Conservation (phyloP, 2,329 filamentous ascomycete species). For the Xylariaceae sp. region DNA sequence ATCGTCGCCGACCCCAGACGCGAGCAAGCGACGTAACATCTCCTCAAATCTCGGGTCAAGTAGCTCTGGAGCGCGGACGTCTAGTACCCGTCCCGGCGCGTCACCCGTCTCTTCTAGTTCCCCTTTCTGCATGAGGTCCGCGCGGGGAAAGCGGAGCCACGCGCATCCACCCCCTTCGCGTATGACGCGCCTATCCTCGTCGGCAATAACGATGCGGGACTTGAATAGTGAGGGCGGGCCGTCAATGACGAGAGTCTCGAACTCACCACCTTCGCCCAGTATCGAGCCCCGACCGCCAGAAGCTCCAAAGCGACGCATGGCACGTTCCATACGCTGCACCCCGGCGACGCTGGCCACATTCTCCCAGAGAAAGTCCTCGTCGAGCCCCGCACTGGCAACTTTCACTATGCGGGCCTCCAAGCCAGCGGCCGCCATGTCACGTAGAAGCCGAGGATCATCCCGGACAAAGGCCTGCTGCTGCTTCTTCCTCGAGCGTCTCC, state of each 20-base stretch:
- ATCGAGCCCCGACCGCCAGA: conserved; percentile 62
- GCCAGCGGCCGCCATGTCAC: conserved; percentile 72
- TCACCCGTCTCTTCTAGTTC: conserved; percentile 11
- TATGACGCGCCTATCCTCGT: conserved; percentile 48
- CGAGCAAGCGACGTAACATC: conserved; percentile 35
- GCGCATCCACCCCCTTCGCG: conserved; percentile 70
- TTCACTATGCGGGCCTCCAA: conserved; percentile 92
- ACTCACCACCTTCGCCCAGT: conserved; percentile 90
- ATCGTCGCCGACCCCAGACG: conserved; percentile 1
- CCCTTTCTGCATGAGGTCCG: conserved; percentile 46
- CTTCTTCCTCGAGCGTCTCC: background rate
- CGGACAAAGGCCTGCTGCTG: background rate
- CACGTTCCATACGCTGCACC: conserved; percentile 43
- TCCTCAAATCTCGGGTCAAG: conserved; percentile 58
- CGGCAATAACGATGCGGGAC: conserved; percentile 58
- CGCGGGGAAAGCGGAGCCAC: conserved; percentile 60
- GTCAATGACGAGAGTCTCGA: conserved; percentile 84
- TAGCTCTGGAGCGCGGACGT: conserved; percentile 55
- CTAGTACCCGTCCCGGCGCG: conserved; percentile 10
- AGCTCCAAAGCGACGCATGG: conserved; percentile 60
- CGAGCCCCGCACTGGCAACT: conserved; percentile 83
- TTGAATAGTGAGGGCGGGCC: conserved; percentile 71
- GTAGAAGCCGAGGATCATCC: conserved; percentile 57
- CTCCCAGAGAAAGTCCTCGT: conserved; percentile 73
- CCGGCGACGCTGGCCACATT: conserved; percentile 60